Percentiles rank a stretch among this genome's conserved stretches.
Evolutionary conservation across 441 rosid genomes (phyloP).

Genomic region (Metrosideros polymorpha): DNA sequence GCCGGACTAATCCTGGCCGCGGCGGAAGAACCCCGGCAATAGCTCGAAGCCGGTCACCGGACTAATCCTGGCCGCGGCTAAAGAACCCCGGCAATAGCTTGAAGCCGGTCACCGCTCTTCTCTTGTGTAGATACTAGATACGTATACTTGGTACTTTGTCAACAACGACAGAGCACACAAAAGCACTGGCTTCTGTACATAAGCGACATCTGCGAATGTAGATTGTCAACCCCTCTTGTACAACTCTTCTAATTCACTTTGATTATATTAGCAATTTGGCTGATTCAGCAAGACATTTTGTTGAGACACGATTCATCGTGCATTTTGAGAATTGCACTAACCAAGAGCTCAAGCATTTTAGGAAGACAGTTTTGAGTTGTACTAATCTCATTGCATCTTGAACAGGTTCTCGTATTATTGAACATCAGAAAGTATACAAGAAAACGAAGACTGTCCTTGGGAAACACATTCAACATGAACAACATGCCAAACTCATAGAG

Average conservation of each 20-base stretch:
- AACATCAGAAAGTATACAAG: background rate
- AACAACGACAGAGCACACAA: background rate
- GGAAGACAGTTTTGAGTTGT: background rate
- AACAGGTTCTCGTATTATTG: background rate
- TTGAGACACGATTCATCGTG: background rate
- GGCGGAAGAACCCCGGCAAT: constrained; percentile 38
- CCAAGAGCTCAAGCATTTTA: background rate
- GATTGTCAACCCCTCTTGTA: background rate
- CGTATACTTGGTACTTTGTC: background rate
- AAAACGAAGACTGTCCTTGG: background rate
- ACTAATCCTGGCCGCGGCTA: constrained; percentile 41
- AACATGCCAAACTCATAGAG: background rate
- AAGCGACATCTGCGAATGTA: background rate
- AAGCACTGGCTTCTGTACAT: background rate
- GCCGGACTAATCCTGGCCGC: constrained; percentile 47
- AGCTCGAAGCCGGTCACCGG: constrained; percentile 1
- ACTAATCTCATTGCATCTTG: background rate
- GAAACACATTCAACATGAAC: background rate
- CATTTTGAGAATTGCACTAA: background rate
- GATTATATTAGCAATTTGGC: background rate
- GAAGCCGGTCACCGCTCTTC: background rate
- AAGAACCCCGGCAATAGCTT: constrained; percentile 34
- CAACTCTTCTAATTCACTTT: background rate
- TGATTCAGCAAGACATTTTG: background rate
- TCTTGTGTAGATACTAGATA: background rate